Percentiles rank a stretch among this genome's conserved stretches.
Conservation (phyloP, 805 yeast genomes). For the Starmerella davenportii region DNA sequence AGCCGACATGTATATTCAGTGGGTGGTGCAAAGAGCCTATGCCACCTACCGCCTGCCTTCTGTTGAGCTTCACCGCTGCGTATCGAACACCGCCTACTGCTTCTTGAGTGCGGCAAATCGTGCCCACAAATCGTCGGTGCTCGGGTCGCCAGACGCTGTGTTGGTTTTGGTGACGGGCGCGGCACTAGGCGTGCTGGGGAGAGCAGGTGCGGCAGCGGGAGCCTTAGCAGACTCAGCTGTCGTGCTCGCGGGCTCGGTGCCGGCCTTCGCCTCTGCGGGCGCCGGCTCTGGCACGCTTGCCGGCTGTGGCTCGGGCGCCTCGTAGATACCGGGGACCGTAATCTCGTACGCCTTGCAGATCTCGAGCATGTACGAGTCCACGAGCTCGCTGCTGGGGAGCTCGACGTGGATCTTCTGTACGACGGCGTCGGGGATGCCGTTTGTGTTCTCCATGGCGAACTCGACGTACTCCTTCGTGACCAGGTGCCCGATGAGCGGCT, state of each 20-base stretch:
- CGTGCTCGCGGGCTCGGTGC: background rate
- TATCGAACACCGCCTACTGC: too few relatives aligned
- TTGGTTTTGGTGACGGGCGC: background rate
- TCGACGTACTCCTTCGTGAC: conserved; percentile 53
- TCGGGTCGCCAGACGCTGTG: background rate
- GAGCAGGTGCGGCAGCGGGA: background rate
- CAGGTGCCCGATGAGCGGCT: conserved; percentile 43
- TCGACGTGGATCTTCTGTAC: conserved; percentile 41
- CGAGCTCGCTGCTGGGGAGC: conserved; percentile 50
- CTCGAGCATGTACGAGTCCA: conserved; percentile 52
- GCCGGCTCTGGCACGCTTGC: too few relatives aligned
- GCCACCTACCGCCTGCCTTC: too few relatives aligned
- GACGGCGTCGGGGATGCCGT: conserved; percentile 51
- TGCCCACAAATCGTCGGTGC: conserved; percentile 16
- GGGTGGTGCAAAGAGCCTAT: too few relatives aligned
- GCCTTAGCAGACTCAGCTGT: background rate
- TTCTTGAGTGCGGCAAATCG: conserved; percentile 17
- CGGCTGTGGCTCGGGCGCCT: conserved; percentile 9
- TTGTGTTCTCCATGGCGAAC: conserved; percentile 35
- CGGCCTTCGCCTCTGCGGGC: conserved; percentile 1
- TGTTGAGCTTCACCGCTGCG: too few relatives aligned
- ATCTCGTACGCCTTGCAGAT: conserved; percentile 67
- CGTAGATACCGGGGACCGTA: conserved; percentile 40
- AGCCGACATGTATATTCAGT: too few relatives aligned
- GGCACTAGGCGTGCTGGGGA: background rate